These are phyloP conservation scores for Paraurostyla sp. DNA, from an alignment of 73 alveolate genomes.

Conservation along the genomic window DNA sequence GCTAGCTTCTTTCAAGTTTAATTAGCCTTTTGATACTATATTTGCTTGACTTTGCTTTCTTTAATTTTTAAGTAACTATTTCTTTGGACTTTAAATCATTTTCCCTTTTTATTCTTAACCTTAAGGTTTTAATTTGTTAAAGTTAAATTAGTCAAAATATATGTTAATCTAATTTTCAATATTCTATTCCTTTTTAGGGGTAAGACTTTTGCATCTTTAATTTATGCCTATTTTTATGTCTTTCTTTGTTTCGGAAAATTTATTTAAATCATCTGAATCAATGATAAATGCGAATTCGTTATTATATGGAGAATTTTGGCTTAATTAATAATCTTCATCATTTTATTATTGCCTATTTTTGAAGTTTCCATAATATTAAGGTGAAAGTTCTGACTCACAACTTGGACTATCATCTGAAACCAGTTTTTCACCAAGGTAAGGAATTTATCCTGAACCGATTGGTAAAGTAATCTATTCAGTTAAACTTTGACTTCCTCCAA, in stretches of 20 bases:
- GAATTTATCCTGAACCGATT: constrained; percentile 20
- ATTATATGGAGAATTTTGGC: too few species aligned
- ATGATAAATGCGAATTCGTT: too few species aligned
- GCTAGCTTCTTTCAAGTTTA: background rate
- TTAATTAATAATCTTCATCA: too few species aligned
- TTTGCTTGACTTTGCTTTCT: background rate
- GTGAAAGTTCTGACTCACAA: background rate
- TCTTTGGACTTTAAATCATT: too few species aligned
- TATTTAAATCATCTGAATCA: too few species aligned
- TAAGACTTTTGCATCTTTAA: background rate
- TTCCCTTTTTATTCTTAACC: background rate
- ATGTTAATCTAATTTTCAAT: background rate
- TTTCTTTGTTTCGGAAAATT: too few species aligned
- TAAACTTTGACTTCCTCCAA: too few species aligned
- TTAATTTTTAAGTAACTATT: too few species aligned
- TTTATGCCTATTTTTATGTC: background rate
- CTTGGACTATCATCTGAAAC: background rate
- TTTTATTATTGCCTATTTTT: too few species aligned
- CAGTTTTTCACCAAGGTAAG: background rate
- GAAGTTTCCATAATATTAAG: background rate
- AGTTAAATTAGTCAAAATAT: background rate
- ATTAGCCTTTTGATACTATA: background rate
- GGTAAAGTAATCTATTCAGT: too few species aligned
- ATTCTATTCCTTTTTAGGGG: background rate
- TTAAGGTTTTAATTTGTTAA: background rate